Evolutionary conservation across 1,284 basidiomycete genomes (phyloP).

Genomic region (Lentinula novae-zelandiae): DNA sequence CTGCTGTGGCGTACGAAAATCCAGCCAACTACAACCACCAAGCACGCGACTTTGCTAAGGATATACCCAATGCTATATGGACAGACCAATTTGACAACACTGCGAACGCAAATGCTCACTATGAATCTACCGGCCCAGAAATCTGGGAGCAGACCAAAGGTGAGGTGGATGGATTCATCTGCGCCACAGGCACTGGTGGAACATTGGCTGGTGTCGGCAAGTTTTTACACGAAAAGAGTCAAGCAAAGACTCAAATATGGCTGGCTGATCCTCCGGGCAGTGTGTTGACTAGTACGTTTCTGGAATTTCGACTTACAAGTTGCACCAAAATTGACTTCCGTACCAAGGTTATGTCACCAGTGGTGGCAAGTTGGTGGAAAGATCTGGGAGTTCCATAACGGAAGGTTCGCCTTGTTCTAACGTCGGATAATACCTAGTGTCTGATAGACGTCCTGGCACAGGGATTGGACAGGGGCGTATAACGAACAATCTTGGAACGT

Average conservation of each 20-base stretch:
- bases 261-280: conserved; percentile 96
- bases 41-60: conserved; percentile 83
- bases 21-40: conserved; percentile 99
- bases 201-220: conserved; percentile 90
- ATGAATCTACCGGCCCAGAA: conserved; percentile 91
- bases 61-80: conserved; percentile 92
- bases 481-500: conserved; percentile 89
- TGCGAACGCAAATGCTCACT: conserved; percentile 88
- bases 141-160: conserved; percentile 92
- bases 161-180: conserved; percentile 86
- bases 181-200: conserved; percentile 94
- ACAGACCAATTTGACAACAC: conserved; percentile 99
- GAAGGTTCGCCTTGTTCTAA: conserved; percentile 63
- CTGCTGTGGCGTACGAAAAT: conserved; percentile 95
- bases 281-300: conserved; percentile 66
- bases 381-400: conserved; percentile 90
- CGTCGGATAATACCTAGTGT: conserved; percentile 2
- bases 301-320: background rate
- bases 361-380: conserved; percentile 77
- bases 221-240: conserved; percentile 82
- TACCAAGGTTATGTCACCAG: conserved; percentile 62
- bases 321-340: background rate
- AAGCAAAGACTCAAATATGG: conserved; percentile 85
- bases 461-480: conserved; percentile 97
- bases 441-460: conserved; percentile 26